phyloP scores from a whole-genome alignment of 148 eudicot species.

The Pharnaceum exiguum region DNA sequence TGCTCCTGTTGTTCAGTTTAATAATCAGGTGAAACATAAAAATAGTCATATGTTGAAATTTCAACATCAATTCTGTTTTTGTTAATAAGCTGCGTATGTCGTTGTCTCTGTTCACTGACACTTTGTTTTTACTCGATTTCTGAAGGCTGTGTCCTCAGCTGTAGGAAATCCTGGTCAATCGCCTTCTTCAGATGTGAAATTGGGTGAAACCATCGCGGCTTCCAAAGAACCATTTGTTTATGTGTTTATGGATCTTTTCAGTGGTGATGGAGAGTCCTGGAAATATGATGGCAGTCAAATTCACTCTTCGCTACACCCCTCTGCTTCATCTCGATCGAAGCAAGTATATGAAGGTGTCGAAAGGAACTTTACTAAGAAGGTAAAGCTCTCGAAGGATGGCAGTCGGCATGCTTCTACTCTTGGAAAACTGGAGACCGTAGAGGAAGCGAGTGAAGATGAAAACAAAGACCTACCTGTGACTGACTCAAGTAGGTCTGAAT shows the following conservation, averaged over 20 bases:
- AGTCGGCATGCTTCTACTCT: slow-evolving; percentile 27
- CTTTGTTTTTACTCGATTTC: slow-evolving; percentile 22
- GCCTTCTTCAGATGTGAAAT: slow-evolving; percentile 32
- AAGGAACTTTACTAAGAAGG: slow-evolving; percentile 50
- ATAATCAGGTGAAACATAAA: slow-evolving; percentile 54
- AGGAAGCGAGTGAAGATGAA: slow-evolving; percentile 63
- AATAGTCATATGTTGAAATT: slow-evolving; percentile 3
- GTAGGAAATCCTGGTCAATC: slow-evolving; percentile 28
- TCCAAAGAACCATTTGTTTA: slow-evolving; percentile 56
- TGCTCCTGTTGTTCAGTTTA: slow-evolving; percentile 44
- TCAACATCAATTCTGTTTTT: not conserved
- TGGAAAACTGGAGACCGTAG: slow-evolving; percentile 48
- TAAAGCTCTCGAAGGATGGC: slow-evolving; percentile 43
- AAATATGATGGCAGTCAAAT: slow-evolving; percentile 41
- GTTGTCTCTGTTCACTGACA: slow-evolving; percentile 6
- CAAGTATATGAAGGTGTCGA: slow-evolving; percentile 44
- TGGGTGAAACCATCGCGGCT: slow-evolving; percentile 30
- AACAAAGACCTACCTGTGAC: slow-evolving; percentile 28
- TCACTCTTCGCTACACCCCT: slow-evolving; percentile 34
- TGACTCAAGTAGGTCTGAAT: slow-evolving; percentile 37
- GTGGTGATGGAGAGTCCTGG: slow-evolving; percentile 89
- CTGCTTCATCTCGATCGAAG: slow-evolving; percentile 30
- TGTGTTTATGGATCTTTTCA: slow-evolving; percentile 80
- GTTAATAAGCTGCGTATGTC: slow-evolving; percentile 11
- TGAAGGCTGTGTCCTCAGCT: slow-evolving; percentile 37